phyloP scores from a whole-genome alignment of 805 yeast genomes.

The Brettanomyces nanus region DNA sequence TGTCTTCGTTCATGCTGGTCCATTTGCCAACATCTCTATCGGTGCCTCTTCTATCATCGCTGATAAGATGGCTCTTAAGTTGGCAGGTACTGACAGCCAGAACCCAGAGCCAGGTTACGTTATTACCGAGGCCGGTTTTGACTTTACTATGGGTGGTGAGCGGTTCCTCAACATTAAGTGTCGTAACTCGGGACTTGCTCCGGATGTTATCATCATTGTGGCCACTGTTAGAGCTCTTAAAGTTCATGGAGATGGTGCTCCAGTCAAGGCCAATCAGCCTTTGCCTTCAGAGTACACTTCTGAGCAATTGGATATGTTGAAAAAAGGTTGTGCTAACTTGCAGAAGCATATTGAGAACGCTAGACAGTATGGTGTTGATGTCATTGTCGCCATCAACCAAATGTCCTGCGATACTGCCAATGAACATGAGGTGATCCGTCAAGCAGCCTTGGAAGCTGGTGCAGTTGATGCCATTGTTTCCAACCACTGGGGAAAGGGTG shows the following conservation, averaged over 20 bases:
- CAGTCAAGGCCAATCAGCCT: conserved; percentile 87
- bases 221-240: conserved; percentile 97
- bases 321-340: conserved; percentile 77
- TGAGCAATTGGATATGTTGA: conserved; percentile 73
- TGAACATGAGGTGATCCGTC: conserved; percentile 72
- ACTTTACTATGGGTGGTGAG: conserved; percentile 99
- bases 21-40: conserved; percentile 93
- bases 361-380: conserved; percentile 78
- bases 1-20: conserved; percentile 96
- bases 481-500: conserved; percentile 95
- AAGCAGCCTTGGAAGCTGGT: conserved; percentile 83
- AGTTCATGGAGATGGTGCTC: conserved; percentile 96
- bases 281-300: conserved; percentile 73
- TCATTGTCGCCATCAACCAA: conserved; percentile 88
- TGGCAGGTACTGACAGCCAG: conserved; percentile 58
- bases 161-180: conserved; percentile 94
- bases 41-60: conserved; percentile 95
- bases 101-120: conserved; percentile 64
- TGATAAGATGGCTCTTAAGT: conserved; percentile 84
- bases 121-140: conserved; percentile 97
- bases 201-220: conserved; percentile 88
- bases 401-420: conserved; percentile 75
- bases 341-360: conserved; percentile 87
- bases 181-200: conserved; percentile 79
- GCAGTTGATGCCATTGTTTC: conserved; percentile 87